Evolutionary conservation across 2,329 filamentous ascomycete genomes (phyloP).

Genomic region (Colletotrichum spaethianum): DNA sequence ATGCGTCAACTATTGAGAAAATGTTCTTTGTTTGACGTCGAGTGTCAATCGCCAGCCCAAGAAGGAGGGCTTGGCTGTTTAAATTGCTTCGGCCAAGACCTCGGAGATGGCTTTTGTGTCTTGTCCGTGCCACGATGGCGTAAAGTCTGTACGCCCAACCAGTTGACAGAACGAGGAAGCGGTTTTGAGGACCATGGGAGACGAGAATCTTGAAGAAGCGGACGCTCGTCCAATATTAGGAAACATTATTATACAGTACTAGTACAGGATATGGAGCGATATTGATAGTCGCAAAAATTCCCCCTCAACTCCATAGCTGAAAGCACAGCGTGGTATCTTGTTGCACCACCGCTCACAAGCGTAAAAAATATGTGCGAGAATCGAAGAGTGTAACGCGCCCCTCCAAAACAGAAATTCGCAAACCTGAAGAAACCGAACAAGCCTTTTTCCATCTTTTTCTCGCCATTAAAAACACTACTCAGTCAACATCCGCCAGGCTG

Average conservation of each 20-base stretch:
- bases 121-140: not conserved
- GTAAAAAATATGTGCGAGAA: slow-evolving; percentile 37
- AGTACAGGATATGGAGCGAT: slow-evolving; percentile 35
- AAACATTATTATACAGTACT: slow-evolving; percentile 37
- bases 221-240: slow-evolving; percentile 15
- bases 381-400: slow-evolving; percentile 7
- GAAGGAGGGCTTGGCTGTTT: too few species aligned
- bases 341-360: not conserved
- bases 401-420: not conserved
- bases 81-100: too few species aligned
- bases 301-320: slow-evolving; percentile 26
- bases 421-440: not conserved
- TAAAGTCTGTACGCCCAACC: not conserved
- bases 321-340: slow-evolving; percentile 24
- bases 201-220: not conserved
- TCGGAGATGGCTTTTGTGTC: too few species aligned
- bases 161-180: not conserved
- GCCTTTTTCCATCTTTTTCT: not conserved
- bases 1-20: not conserved
- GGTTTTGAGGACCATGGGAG: too few species aligned
- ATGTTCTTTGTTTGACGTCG: not conserved
- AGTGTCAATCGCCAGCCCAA: too few species aligned
- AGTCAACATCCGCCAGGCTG: slow-evolving; percentile 49
- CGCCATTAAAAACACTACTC: slow-evolving; percentile 12
- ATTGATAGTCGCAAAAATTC: slow-evolving; percentile 17